Conservation (phyloP, 139 green algal species). For the Tetradesmus lagerheimii region DNA sequence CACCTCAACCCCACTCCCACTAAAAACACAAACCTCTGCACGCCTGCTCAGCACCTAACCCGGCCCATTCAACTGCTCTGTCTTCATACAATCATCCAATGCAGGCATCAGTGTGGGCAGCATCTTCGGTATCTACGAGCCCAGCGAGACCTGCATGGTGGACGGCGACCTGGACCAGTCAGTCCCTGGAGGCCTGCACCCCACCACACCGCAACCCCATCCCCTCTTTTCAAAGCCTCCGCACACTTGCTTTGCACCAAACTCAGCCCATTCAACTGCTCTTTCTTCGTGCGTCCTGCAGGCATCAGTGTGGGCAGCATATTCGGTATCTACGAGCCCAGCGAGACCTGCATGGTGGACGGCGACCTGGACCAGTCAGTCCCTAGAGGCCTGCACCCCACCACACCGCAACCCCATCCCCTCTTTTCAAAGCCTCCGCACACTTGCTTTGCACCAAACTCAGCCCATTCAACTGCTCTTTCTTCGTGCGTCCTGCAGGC, state of each 20-base stretch:
- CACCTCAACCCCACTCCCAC: too few relatives aligned
- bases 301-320: conserved; percentile 96
- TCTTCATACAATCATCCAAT: not conserved
- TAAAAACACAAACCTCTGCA: too few relatives aligned
- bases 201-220: too few relatives aligned
- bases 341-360: conserved; percentile 85
- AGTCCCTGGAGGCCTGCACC: too few relatives aligned
- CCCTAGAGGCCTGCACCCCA: too few relatives aligned
- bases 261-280: too few relatives aligned
- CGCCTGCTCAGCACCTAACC: too few relatives aligned
- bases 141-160: conserved; percentile 86
- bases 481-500: conserved; percentile 41
- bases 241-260: too few relatives aligned
- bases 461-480: not conserved
- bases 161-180: conserved; percentile 73
- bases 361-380: conserved; percentile 67
- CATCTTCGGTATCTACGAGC: conserved; percentile 95
- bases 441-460: not conserved
- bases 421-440: too few relatives aligned
- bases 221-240: too few relatives aligned
- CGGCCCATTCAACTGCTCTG: too few relatives aligned
- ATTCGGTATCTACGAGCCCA: conserved; percentile 90
- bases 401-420: too few relatives aligned
- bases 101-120: conserved; percentile 91
- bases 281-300: not conserved